A percentile compares a stretch with the other conserved stretches of the same genome.
Conservation (phyloP, 176 grass and related monocot species). For the Neostapfia colusana region DNA sequence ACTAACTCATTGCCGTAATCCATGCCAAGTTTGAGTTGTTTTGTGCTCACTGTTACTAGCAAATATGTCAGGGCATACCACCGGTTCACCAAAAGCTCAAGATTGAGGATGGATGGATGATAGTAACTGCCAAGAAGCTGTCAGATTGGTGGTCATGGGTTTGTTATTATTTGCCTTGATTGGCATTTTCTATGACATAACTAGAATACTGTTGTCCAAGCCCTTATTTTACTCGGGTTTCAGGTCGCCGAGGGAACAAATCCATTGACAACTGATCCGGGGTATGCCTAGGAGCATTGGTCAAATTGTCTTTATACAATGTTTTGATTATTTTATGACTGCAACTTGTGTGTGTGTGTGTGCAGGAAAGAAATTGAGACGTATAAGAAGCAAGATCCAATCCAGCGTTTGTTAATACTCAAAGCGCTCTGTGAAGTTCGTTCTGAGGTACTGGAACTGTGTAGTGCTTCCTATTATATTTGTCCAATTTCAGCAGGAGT, state of each 20-base stretch:
- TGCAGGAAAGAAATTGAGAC: conserved; percentile 66
- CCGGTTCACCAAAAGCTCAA: conserved; percentile 56
- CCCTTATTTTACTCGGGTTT: conserved; percentile 31
- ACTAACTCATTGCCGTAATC: background rate
- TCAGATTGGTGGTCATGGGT: conserved; percentile 91
- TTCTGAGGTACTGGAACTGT: conserved; percentile 55
- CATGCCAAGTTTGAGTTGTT: background rate
- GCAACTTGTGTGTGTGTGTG: conserved; percentile 13
- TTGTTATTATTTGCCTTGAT: conserved; percentile 27
- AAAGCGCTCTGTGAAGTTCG: conserved; percentile 95
- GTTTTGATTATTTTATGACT: background rate
- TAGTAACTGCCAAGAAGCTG: conserved; percentile 65
- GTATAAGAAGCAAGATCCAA: conserved; percentile 68
- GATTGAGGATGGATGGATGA: conserved; percentile 68
- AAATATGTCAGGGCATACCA: conserved; percentile 81
- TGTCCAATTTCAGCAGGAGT: conserved; percentile 25
- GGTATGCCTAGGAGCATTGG: conserved; percentile 48
- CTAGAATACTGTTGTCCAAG: background rate
- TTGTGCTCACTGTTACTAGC: conserved; percentile 23
- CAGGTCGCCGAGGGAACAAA: conserved; percentile 87
- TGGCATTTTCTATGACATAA: background rate
- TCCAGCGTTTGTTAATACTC: conserved; percentile 68
- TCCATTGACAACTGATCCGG: conserved; percentile 59
- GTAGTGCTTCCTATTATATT: conserved; percentile 1
- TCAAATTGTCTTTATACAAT: background rate